These are phyloP conservation scores for Candida ipomoeae DNA, from an alignment of 805 yeast species.

Conservation along the genomic window DNA sequence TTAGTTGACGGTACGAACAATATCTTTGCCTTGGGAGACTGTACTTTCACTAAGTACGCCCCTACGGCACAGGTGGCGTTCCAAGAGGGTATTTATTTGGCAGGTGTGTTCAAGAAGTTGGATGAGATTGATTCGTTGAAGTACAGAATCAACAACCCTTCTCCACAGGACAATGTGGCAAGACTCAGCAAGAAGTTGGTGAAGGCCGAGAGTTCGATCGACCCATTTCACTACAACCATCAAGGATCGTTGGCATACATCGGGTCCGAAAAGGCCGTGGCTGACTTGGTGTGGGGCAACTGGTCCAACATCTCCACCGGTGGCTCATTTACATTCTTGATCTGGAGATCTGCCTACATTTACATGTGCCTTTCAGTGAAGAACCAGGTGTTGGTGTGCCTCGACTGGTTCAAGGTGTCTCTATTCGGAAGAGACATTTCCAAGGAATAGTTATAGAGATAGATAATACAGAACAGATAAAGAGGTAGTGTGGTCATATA, in stretches of 20 bases:
- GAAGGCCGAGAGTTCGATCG: constrained; percentile 39
- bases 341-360: constrained; percentile 94
- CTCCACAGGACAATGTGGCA: constrained; percentile 40
- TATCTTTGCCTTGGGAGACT: constrained; percentile 90
- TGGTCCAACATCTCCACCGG: constrained; percentile 78
- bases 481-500: background rate
- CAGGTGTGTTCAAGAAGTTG: constrained; percentile 61
- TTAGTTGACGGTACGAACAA: constrained; percentile 79
- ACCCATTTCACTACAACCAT: constrained; percentile 76
- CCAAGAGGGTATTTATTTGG: constrained; percentile 86
- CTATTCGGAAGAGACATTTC: constrained; percentile 93
- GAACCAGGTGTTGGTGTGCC: constrained; percentile 78
- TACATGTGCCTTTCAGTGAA: constrained; percentile 87
- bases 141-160: constrained; percentile 38
- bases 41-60: constrained; percentile 85
- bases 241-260: constrained; percentile 93
- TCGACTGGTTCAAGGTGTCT: constrained; percentile 87
- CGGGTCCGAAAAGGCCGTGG: constrained; percentile 91
- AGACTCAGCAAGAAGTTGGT: constrained; percentile 45
- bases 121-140: constrained; percentile 58
- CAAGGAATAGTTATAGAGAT: constrained; percentile 45
- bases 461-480: background rate
- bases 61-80: constrained; percentile 98
- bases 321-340: constrained; percentile 81
- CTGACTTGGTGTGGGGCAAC: constrained; percentile 77